A percentile compares a stretch with the other conserved stretches of the same genome.
Conservation (phyloP, 305 asterid genomes). For the Salvia sclarea region DNA sequence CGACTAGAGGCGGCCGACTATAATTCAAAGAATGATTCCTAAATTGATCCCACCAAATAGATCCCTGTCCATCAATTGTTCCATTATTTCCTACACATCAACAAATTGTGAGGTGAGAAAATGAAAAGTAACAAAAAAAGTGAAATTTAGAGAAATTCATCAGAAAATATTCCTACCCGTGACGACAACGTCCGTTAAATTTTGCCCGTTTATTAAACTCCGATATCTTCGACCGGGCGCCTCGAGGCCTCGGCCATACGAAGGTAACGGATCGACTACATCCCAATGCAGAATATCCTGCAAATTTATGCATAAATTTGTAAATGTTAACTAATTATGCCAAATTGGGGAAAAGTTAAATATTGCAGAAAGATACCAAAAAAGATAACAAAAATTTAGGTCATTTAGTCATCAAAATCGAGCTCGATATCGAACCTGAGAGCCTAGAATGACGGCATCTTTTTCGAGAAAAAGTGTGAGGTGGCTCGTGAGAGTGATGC, state of each 20-base stretch:
- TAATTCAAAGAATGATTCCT: conserved; percentile 64
- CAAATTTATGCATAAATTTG: neutral
- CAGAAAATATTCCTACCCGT: conserved; percentile 53
- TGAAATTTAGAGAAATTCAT: neutral
- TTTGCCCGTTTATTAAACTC: conserved; percentile 73
- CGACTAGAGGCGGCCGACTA: conserved; percentile 90
- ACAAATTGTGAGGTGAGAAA: neutral
- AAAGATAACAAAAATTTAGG: no score
- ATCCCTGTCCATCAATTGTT: conserved; percentile 94
- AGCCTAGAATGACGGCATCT: conserved; percentile 82
- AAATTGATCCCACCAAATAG: conserved; percentile 85
- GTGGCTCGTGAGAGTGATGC: conserved; percentile 95
- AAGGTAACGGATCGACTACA: conserved; percentile 78
- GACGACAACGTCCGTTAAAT: conserved; percentile 87
- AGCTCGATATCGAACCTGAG: conserved; percentile 75
- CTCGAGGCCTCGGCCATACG: conserved; percentile 91
- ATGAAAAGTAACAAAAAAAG: neutral
- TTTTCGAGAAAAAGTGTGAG: conserved; percentile 90
- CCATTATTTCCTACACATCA: conserved; percentile 79
- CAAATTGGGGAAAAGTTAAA: no score
- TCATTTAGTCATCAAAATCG: no score
- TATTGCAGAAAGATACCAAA: no score
- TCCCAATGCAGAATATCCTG: conserved; percentile 87
- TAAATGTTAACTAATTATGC: no score
- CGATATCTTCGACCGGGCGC: conserved; percentile 80